A percentile compares a stretch with the other conserved stretches of the same genome.
Conservation (phyloP, 2,329 filamentous ascomycete genomes). For the Microascus cirrosus region DNA sequence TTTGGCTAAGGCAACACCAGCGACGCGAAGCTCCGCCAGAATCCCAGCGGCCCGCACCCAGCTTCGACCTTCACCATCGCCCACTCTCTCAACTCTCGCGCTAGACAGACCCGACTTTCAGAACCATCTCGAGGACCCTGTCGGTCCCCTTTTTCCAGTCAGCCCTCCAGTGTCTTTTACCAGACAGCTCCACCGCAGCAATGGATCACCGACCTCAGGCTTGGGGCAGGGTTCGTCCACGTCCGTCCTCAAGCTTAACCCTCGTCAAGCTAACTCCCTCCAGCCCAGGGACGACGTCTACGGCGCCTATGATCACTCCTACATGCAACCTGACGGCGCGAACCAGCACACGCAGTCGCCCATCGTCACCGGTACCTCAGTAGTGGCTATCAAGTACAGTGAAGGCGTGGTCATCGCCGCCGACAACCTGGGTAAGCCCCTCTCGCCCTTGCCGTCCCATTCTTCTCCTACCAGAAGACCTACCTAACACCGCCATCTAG, state of each 20-base stretch:
- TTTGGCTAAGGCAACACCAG: slow-evolving; percentile 1
- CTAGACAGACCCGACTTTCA: neutral
- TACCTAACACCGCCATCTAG: slow-evolving; percentile 30
- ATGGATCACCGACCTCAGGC: slow-evolving; percentile 67
- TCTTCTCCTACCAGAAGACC: neutral
- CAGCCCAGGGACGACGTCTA: slow-evolving; percentile 97
- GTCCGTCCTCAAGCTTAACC: slow-evolving; percentile 8
- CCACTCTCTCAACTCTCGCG: neutral
- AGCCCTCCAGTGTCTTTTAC: neutral
- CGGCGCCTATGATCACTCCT: slow-evolving; percentile 81
- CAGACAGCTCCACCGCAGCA: slow-evolving; percentile 8
- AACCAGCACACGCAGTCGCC: slow-evolving; percentile 84
- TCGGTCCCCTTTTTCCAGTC: neutral
- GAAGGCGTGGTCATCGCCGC: slow-evolving; percentile 93
- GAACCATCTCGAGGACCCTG: neutral
- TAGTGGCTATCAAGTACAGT: slow-evolving; percentile 90
- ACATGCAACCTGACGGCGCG: slow-evolving; percentile 61
- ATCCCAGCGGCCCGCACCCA: no score
- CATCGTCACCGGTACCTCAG: slow-evolving; percentile 92
- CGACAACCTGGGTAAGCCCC: slow-evolving; percentile 70
- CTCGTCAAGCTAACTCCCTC: slow-evolving; percentile 8
- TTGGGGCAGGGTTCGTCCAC: slow-evolving; percentile 55
- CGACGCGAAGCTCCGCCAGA: slow-evolving; percentile 5
- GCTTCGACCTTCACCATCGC: neutral
- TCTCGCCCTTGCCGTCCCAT: neutral